phyloP scores from a whole-genome alignment of 345 rosid species.

The Eucalyptus cloeziana region DNA sequence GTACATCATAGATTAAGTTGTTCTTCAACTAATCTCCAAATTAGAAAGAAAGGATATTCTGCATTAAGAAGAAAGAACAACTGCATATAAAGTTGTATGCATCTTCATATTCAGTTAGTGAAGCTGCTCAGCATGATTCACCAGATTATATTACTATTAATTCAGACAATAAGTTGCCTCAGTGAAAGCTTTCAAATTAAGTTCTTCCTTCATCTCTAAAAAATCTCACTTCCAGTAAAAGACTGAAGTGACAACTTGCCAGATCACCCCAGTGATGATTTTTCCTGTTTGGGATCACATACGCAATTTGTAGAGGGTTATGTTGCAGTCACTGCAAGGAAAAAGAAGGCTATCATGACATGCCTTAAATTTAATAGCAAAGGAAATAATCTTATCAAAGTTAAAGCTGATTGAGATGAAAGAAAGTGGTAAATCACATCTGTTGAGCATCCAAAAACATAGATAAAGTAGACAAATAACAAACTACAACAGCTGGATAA shows the following conservation, averaged over 20 bases:
- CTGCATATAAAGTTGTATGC: background rate
- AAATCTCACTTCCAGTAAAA: background rate
- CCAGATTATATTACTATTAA: background rate
- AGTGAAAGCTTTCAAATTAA: background rate
- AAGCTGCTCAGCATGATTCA: background rate
- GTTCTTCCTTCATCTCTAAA: background rate
- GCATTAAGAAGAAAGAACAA: background rate
- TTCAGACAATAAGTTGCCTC: background rate
- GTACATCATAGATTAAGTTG: background rate
- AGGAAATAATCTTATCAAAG: background rate
- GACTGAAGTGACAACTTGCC: background rate
- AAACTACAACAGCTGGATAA: background rate
- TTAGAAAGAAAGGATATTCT: background rate
- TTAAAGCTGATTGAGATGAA: background rate
- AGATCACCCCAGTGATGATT: conserved; percentile 62
- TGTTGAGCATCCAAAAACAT: background rate
- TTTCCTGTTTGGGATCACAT: conserved; percentile 69
- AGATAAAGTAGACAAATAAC: background rate
- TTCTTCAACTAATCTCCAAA: background rate
- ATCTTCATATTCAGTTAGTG: background rate
- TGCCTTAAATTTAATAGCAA: background rate
- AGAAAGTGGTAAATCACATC: background rate
- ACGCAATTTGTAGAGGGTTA: conserved; percentile 66
- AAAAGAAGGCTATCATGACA: background rate
- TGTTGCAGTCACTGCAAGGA: conserved; percentile 59